Evolutionary conservation across 805 yeast genomes (phyloP), one percentile per base, ranked within the genome.

Genomic region (Candida silvatica): DNA sequence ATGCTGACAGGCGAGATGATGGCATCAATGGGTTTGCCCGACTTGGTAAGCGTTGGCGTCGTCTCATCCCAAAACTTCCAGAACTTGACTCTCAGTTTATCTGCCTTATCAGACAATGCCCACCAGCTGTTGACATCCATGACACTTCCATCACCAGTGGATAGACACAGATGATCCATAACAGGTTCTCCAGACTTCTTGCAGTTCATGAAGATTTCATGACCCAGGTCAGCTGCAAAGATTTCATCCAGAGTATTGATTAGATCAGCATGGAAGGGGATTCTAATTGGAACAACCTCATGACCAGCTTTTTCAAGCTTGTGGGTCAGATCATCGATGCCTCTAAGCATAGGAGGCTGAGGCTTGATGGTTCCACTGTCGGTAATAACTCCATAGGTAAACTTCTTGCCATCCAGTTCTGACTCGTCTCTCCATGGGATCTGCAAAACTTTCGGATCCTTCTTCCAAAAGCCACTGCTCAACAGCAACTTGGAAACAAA

Each of bases 271-370:
- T 62, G 68, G 19, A 60, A 59, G 8, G 54, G 47, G 19, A 74
- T 64, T 18, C 62, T 59, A 67, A 75, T 64, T 34, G 67, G 68
- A 30, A 74, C 58, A 8, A 71, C 62, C 38, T 68, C 71, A 36
- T 69, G 74, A 17, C 80, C 77, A 17, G 29, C 32, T n/a, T 17
- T 55, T 17, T 30, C 34, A 19, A 64, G 37, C 6, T 35, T 34
- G 1, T 38, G 46, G 20, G 45, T 40, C 4, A 58, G 20, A 24
- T 57, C 54, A 37, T 70, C 61, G 47, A 82, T 56, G 14, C 53
- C 62, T 34, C 67, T 44, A 4, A 52, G 20, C 32, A 62, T 51
- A 19, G 67, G 66, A 6, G 77, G 71, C 17, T 68, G 68, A 4
- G 79, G 78, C 37, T 59, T 55, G 8, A 67, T 61, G 19, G 49